Evolutionary conservation across 2,329 filamentous ascomycete species (phyloP).

Genomic region (Magnaporthales sp.): DNA sequence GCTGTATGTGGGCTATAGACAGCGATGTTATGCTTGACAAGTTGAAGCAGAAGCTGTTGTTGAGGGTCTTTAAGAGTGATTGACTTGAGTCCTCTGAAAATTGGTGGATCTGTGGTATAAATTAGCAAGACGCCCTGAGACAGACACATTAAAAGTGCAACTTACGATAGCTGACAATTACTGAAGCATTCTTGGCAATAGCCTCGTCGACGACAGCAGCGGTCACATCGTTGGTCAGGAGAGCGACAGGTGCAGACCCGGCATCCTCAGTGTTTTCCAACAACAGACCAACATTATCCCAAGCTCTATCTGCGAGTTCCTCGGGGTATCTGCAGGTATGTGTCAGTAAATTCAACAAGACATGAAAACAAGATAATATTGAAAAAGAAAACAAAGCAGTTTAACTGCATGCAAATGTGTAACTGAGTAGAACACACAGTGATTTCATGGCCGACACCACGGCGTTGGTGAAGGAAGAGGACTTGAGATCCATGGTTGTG

Average conservation of each 20-base stretch:
- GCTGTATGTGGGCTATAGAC: constrained; percentile 96
- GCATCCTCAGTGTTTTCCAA: constrained; percentile 27
- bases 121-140: neutral
- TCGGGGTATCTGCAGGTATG: constrained; percentile 65
- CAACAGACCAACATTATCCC: constrained; percentile 93
- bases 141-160: neutral
- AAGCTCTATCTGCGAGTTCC: constrained; percentile 77
- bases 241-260: constrained; percentile 24
- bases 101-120: constrained; percentile 70
- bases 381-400: neutral
- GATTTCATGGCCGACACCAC: constrained; percentile 74
- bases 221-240: constrained; percentile 81
- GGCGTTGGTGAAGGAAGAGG: constrained; percentile 35
- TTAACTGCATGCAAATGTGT: neutral
- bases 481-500: constrained; percentile 7
- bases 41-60: constrained; percentile 72
- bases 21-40: constrained; percentile 80
- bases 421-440: constrained; percentile 40
- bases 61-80: constrained; percentile 79
- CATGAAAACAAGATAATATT: neutral
- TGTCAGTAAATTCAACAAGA: neutral
- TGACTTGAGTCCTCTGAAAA: constrained; percentile 87
- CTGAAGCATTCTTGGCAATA: constrained; percentile 63
- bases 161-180: constrained; percentile 84
- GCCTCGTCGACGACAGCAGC: constrained; percentile 85